These are phyloP conservation scores for Suillus clintonianus DNA, from an alignment of 768 basidiomycete genomes.

Conservation along the genomic window DNA sequence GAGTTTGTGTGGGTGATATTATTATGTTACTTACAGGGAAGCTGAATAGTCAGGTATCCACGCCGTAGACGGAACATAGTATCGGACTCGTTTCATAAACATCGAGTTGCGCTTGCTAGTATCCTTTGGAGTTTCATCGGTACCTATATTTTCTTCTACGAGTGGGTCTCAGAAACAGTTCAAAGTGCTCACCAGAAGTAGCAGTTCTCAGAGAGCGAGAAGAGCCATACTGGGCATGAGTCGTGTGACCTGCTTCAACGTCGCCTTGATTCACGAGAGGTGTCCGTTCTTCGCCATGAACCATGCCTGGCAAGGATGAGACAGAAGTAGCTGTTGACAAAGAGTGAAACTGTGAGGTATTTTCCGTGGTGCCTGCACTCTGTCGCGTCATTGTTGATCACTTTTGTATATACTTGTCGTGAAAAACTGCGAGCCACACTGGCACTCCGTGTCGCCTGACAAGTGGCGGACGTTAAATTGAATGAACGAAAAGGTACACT, in stretches of 20 bases:
- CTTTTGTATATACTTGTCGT: not conserved
- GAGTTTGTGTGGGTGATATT: not conserved
- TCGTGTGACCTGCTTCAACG: constrained; percentile 22
- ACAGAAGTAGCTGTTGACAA: constrained; percentile 30
- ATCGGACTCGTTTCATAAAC: constrained; percentile 55
- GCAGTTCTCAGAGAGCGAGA: constrained; percentile 17
- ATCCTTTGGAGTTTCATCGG: constrained; percentile 16
- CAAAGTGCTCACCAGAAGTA: constrained; percentile 15
- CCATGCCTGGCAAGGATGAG: constrained; percentile 26
- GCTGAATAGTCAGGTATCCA: constrained; percentile 82
- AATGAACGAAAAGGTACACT: not conserved
- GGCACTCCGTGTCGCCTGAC: not conserved
- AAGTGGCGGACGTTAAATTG: not conserved
- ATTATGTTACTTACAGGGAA: constrained; percentile 52
- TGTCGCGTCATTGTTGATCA: constrained; percentile 10
- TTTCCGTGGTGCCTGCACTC: not conserved
- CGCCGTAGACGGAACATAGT: constrained; percentile 74
- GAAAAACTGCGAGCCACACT: not conserved
- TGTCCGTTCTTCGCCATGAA: constrained; percentile 19
- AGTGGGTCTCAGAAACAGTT: not conserved
- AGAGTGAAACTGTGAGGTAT: constrained; percentile 9
- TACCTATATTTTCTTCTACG: not conserved
- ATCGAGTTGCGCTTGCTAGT: constrained; percentile 23
- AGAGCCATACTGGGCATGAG: constrained; percentile 18
- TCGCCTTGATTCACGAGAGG: constrained; percentile 26